Percentiles rank a stretch among this genome's conserved stretches.
Conservation (phyloP, 768 basidiomycete genomes). For the Phanerochaete carnosa region DNA sequence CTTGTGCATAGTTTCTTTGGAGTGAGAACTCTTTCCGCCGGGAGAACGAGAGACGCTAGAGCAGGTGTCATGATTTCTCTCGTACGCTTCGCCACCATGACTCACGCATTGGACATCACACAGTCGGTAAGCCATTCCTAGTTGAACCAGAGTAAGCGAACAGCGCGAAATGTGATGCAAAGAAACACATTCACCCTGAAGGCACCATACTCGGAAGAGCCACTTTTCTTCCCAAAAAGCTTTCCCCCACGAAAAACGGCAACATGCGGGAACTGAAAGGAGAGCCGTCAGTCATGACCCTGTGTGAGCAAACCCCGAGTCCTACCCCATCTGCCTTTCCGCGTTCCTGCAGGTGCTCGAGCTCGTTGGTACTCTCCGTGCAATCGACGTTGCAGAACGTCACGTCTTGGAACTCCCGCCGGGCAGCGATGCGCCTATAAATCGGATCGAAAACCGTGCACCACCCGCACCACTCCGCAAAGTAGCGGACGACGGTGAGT, state of each 20-base stretch:
- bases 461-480: not conserved
- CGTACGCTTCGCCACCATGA: no score
- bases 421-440: not conserved
- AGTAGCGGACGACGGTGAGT: not conserved
- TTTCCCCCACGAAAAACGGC: not conserved
- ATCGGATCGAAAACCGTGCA: not conserved
- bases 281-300: not conserved
- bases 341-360: not conserved
- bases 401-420: not conserved
- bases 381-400: not conserved
- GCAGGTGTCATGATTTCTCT: not conserved
- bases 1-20: not conserved
- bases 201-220: not conserved
- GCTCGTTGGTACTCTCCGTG: not conserved
- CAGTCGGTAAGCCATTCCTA: no score
- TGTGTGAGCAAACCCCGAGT: no score
- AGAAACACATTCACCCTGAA: not conserved
- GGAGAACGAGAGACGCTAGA: not conserved
- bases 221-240: not conserved
- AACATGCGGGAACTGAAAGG: not conserved
- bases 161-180: not conserved
- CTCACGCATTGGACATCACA: no score
- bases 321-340: no score
- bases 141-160: not conserved
- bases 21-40: no score